Evolutionary conservation across 2,329 filamentous ascomycete genomes (phyloP), one percentile per base, ranked within the genome.

Genomic region (Phialophora chinensis): DNA sequence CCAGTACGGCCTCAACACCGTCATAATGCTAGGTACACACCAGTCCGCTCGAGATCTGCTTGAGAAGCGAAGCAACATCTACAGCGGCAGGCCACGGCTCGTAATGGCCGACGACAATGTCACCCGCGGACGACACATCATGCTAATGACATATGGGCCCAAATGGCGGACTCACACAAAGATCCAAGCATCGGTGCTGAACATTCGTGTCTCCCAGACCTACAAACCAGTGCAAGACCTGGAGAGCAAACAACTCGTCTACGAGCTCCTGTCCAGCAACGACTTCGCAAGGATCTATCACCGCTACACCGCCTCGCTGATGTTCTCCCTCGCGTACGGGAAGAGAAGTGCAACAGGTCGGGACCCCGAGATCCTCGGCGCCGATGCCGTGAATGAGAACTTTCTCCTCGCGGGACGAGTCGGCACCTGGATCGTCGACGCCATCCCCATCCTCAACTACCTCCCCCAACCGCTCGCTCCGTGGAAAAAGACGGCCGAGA

Each of bases 321-420:
- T 84, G 4, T 84, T 84, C 68, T 81, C 78, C 6, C 81, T 85
- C 1, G 78, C 82, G 4, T 85, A 85, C 69, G 83, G 83, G 0
- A 81, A 82, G 64, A 79, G 82, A 7, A 81, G 83, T 33, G 54
- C 63, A 4, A 66, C 50, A 7, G 63, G 69, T 50, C 80, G 84
- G 63, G 82, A 81, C 0, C 68, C 81, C 25, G 77, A 82, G 25
- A 77, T 84, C 12, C 72, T 79, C 58, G 79, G 84, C 25, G 80
- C 84, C 52, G 77, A 77, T 29, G 76, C 82, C 53, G 76, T 81
- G 4, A 81, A 84, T 72, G 74, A 77, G 25, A 80, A 82, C 71
- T 82, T 85, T 77, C 81, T 83, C 8, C 81, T 81, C 66, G 77
- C 80, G 49, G 81, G 82, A 3, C 80, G 83, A n/a, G 81, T 82